Conservation (phyloP, 495 filamentous ascomycete genomes). For the Podospora pseudocomata region DNA sequence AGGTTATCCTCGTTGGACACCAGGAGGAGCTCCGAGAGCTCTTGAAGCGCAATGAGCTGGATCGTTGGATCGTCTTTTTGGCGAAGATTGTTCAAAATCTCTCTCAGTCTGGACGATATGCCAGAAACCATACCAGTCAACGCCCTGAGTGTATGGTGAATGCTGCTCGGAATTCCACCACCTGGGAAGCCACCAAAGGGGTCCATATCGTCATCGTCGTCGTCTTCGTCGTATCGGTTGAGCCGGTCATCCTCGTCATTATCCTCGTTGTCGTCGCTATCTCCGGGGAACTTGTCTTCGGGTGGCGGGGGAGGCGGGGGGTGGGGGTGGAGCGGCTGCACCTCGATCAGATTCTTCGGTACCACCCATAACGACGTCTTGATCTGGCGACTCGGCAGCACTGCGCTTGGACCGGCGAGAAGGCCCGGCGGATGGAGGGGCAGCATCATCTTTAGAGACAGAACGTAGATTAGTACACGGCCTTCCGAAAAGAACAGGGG, state of each 20-base stretch:
- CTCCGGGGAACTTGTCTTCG: conserved; percentile 49
- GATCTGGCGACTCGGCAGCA: conserved; percentile 48
- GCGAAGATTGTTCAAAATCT: conserved; percentile 77
- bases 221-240: conserved; percentile 44
- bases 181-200: conserved; percentile 74
- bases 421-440: conserved; percentile 35
- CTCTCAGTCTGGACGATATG: conserved; percentile 71
- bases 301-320: conserved; percentile 36
- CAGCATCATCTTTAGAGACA: conserved; percentile 14
- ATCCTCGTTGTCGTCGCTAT: conserved; percentile 48
- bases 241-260: conserved; percentile 48
- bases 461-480: conserved; percentile 1
- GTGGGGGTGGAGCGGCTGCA: conserved; percentile 37
- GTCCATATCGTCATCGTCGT: conserved; percentile 56
- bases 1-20: conserved; percentile 96
- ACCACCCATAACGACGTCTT: conserved; percentile 52
- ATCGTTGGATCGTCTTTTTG: conserved; percentile 84
- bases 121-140: conserved; percentile 89
- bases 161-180: conserved; percentile 48
- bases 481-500: background rate
- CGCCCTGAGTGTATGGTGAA: conserved; percentile 81
- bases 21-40: conserved; percentile 87
- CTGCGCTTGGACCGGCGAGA: conserved; percentile 52
- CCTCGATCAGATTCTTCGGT: conserved; percentile 63
- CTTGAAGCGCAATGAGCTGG: conserved; percentile 88